These are phyloP conservation scores for Vitis rupestris DNA, from an alignment of 164 flowering plant genomes.

Conservation along the genomic window DNA sequence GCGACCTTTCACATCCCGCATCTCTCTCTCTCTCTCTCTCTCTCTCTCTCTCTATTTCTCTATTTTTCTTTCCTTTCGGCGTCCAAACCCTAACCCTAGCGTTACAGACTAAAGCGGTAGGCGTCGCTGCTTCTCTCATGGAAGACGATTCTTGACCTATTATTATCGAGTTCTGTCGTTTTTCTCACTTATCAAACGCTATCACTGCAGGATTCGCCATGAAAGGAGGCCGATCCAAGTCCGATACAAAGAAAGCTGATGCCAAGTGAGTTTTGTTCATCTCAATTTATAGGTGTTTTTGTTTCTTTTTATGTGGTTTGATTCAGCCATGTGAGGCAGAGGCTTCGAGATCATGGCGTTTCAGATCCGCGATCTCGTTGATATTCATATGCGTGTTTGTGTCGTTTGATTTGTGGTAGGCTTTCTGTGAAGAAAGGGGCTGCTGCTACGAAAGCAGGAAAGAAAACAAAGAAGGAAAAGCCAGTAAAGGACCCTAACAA, in stretches of 20 bases:
- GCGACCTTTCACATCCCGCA: slow-evolving; percentile 1
- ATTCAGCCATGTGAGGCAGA: neutral
- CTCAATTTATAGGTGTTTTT: neutral
- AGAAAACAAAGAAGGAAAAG: slow-evolving; percentile 26
- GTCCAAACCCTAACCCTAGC: slow-evolving; percentile 25
- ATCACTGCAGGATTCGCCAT: slow-evolving; percentile 26
- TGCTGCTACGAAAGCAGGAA: slow-evolving; percentile 15
- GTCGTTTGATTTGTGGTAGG: slow-evolving; percentile 22
- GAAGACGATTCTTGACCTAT: neutral
- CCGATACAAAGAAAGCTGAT: slow-evolving; percentile 28
- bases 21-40: neutral
- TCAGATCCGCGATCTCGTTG: slow-evolving; percentile 23
- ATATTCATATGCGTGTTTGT: neutral
- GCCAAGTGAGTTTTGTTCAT: slow-evolving; percentile 26
- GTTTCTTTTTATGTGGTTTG: neutral
- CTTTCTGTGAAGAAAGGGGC: slow-evolving; percentile 45
- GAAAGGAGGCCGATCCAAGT: slow-evolving; percentile 49
- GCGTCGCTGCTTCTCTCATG: neutral
- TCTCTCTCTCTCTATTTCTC: slow-evolving; percentile 5
- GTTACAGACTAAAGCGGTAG: neutral
- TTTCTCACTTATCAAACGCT: slow-evolving; percentile 18
- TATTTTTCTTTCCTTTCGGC: slow-evolving; percentile 2
- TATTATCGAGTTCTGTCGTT: neutral
- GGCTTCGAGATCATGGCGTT: slow-evolving; percentile 2
- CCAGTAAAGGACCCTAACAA: slow-evolving; percentile 53